Base-by-base conservation (phyloP, 1,284 basidiomycete genomes). In the Tetrapyrgos nigripes region DNA sequence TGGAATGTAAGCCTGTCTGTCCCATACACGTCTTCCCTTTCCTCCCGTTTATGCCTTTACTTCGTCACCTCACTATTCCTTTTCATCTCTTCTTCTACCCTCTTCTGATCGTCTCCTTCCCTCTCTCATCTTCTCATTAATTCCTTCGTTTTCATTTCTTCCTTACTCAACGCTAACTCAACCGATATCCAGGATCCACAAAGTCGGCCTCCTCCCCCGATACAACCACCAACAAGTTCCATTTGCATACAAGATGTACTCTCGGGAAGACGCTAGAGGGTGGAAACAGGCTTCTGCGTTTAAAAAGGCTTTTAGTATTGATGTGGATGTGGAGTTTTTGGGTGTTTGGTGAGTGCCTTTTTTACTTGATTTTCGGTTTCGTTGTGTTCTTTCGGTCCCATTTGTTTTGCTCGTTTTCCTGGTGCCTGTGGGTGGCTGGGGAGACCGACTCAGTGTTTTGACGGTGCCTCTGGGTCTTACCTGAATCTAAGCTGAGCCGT, bases 171-270 rank as follows among this genome's bases (percentile, higher is more conserved):
- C 58, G 74, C 73, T 49, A 64, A 65, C 9, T n/a, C 48, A 28
- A 48, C 21, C 10, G 14, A 47, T 23, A 11, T 31, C 44, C 17
- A 37, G 52, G 51, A 58, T 47, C 21, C 28, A 45, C 27, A 56
- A 80, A 77, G 78, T 86, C 50, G 84, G 85, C 1, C 68, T 87
- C 6, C 74, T 87, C 0, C 81, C 83, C 0, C 71, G 68, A 31
- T 74, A 78, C 64, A 86, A 85, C 59, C 71, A 76, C 27, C 80
- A 85, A 59, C 84, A 87, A 61, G 73, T 86, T 3, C 76, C 80
- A 0, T 84, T 87, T 62, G 85, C 85, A 4, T 87, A 84, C 73
- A 79, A 79, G 52, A 79, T 86, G 70, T 87, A 82, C 70, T 80
- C 76, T 51, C 70, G 74, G 21, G 74, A 78, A 10, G 80, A 81